Evolutionary conservation across 768 basidiomycete species (phyloP).

Genomic region (Gelatoporia subvermispora): DNA sequence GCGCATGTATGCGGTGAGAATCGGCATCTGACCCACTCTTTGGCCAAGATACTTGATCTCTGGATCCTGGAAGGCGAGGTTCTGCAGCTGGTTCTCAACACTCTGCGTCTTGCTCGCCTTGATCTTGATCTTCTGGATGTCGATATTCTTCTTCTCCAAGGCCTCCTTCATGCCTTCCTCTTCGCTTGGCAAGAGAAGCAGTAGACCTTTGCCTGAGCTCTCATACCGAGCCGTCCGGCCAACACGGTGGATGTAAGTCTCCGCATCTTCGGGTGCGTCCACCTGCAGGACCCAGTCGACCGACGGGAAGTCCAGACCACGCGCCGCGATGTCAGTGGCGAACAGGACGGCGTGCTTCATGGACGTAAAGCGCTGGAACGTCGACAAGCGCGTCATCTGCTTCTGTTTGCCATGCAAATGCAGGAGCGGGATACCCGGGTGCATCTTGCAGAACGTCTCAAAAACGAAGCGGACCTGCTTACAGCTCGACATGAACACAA

Average conservation of each 20-base stretch:
- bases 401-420: constrained; percentile 97
- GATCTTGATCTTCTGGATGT: constrained; percentile 79
- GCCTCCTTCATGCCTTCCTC: constrained; percentile 83
- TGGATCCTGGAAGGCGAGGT: constrained; percentile 88
- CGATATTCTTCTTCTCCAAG: constrained; percentile 67
- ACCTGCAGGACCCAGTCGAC: constrained; percentile 97
- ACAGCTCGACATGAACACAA: constrained; percentile 92
- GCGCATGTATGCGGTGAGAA: neutral
- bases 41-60: constrained; percentile 98
- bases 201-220: constrained; percentile 78
- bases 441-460: constrained; percentile 93
- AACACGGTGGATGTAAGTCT: constrained; percentile 96
- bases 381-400: constrained; percentile 78
- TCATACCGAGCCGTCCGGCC: constrained; percentile 94
- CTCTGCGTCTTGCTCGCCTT: constrained; percentile 80
- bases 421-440: constrained; percentile 89
- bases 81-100: constrained; percentile 86
- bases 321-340: constrained; percentile 94
- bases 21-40: constrained; percentile 46
- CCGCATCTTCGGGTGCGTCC: constrained; percentile 95
- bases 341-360: constrained; percentile 83
- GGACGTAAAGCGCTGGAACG: constrained; percentile 80
- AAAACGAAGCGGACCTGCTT: constrained; percentile 97
- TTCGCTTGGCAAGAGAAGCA: constrained; percentile 85
- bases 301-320: constrained; percentile 93